Evolutionary conservation across 768 basidiomycete species (phyloP), one percentile per base, ranked within the genome.

Genomic region (Leccinum ochraceum): DNA sequence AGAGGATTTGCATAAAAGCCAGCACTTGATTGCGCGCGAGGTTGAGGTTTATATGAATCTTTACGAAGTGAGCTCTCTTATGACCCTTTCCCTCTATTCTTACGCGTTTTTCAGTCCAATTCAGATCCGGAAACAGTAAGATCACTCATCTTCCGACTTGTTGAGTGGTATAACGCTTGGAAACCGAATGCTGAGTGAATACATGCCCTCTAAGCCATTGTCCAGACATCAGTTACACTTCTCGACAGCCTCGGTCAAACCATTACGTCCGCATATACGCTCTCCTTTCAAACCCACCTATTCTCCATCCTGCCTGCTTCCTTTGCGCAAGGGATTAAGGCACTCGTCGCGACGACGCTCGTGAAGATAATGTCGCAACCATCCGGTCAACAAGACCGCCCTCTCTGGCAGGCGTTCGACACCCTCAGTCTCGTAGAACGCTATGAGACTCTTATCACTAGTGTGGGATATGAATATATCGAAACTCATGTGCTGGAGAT

Each of bases 391-490:
- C 74, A 67, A 28, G 75, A 79, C 39, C 58, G 66, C 11, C 28
- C 67, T 16, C 69, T 88, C 36, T 87, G 89, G 87, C 74, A 76
- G 20, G 76, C 85, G 2, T 86, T 92, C 61, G 89, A 89, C 58
- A 76, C 77, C 1, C 82, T 96, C 0, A 91, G 90, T 4, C 77
- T 96, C 9, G 79, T 91, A 28, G 90, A 92, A 62, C 86, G 92
- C 30, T 94, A 90, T 69, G 94, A 95, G 68, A 83, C 86, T 7
- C 83, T 94, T 59, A 85, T 98, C 30, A 86, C 90, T 20, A 86
- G 86, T 54, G 88, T 95, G 4, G 91, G 92, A 30, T 94, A 94
- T 64, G 89, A 91, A 68, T 85, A 87, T 65, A 95, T 99, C 62
- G 92, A 95, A 69, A 71, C 77, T 5, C 81, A 91, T 60, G 88